phyloP scores from a whole-genome alignment of 148 eudicot genomes.

The Dianthus caryophyllus region DNA sequence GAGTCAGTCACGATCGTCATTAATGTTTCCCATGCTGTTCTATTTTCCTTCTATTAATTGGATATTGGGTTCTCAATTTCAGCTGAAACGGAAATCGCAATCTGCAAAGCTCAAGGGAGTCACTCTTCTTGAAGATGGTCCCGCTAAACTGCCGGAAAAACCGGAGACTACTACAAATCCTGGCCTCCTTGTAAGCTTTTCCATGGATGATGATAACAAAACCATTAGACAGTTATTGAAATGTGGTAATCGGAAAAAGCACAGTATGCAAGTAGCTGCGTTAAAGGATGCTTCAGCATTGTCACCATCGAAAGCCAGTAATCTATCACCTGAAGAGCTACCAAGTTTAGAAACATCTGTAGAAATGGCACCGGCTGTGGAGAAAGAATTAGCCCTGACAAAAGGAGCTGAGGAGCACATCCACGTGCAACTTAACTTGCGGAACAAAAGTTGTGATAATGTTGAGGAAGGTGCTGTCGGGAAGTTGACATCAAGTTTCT shows the following conservation, averaged over 20 bases:
- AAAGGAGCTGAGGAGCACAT: neutral
- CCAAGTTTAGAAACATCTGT: slow-evolving; percentile 12
- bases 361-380: neutral
- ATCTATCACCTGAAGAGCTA: neutral
- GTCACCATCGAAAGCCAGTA: neutral
- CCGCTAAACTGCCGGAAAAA: neutral
- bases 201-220: slow-evolving; percentile 15
- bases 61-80: neutral
- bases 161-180: neutral
- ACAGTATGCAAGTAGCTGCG: neutral
- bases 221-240: slow-evolving; percentile 13
- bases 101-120: slow-evolving; percentile 6
- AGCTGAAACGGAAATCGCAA: slow-evolving; percentile 1
- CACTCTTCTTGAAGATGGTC: slow-evolving; percentile 6
- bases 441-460: neutral
- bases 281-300: no score
- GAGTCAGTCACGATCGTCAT: neutral
- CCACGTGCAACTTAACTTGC: neutral
- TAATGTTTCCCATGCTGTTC: neutral
- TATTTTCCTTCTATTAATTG: neutral
- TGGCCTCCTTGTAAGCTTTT: slow-evolving; percentile 2
- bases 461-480: neutral
- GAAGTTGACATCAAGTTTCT: slow-evolving; percentile 5
- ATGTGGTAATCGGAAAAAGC: slow-evolving; percentile 15
- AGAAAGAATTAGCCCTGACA: slow-evolving; percentile 3